Percentiles rank a stretch among this genome's conserved stretches.
These are phyloP conservation scores for Chaetomidium leptoderma DNA, from an alignment of 495 filamentous ascomycete species.

Conservation along the genomic window DNA sequence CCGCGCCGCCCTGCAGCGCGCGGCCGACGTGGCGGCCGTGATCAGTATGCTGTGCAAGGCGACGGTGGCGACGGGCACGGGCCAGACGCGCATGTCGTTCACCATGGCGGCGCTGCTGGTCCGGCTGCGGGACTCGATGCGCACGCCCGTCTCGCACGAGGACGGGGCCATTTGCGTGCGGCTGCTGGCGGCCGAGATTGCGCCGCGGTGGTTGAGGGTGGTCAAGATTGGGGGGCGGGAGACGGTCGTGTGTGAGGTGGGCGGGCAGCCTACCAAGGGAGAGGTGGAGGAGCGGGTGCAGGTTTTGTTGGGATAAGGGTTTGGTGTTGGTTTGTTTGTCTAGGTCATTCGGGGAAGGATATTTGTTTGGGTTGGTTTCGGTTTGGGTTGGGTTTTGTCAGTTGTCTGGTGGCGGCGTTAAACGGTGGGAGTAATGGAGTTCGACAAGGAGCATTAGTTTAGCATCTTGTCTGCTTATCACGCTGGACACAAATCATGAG, in stretches of 20 bases:
- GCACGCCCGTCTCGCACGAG: conserved; percentile 56
- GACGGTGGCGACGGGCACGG: conserved; percentile 30
- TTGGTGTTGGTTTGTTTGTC: not conserved
- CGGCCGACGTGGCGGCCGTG: conserved; percentile 57
- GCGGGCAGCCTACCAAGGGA: conserved; percentile 37
- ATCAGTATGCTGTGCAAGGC: conserved; percentile 54
- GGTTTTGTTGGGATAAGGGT: conserved; percentile 29
- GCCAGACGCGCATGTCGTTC: conserved; percentile 49
- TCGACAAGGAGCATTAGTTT: not conserved
- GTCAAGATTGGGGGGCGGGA: conserved; percentile 52
- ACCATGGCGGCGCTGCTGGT: conserved; percentile 56
- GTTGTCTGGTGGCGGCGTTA: not conserved
- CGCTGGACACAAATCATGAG: not conserved
- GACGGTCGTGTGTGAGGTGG: conserved; percentile 55
- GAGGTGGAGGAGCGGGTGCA: conserved; percentile 44
- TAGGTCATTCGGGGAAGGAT: not conserved
- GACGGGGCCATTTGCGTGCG: conserved; percentile 55
- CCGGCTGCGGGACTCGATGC: conserved; percentile 57
- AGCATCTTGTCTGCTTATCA: not conserved
- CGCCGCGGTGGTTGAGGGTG: conserved; percentile 58
- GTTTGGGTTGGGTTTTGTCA: too few relatives aligned
- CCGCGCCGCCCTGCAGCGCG: conserved; percentile 54
- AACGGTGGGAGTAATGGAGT: not conserved
- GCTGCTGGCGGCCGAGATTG: conserved; percentile 55
- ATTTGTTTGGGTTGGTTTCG: not conserved